Evolutionary conservation across 2,329 filamentous ascomycete species (phyloP), one percentile per base, ranked within the genome.

Genomic region (Tothia fuscella): DNA sequence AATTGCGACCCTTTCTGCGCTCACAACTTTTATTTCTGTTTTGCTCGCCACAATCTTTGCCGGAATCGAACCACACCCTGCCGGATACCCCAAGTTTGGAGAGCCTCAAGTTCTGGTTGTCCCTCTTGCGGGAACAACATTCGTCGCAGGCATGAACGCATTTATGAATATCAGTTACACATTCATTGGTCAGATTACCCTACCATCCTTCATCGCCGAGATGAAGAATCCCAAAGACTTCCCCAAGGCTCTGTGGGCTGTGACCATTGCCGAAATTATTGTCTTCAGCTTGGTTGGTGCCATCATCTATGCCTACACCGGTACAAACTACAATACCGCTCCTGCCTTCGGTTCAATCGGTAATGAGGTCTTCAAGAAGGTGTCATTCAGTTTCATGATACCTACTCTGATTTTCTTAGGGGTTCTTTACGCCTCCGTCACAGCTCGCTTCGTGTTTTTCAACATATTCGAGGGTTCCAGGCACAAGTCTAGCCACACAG

Each of bases 141-240:
- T 93, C 51, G 83, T 93, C 3, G 67, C 72, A 3, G 87, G 80
- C 17, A 80, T 93, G 71, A 86, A 78, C 41, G 88, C 88, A 0
- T 94, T 94, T 62, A 71, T 95, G 58, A 95, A 95, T 62, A 95
- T 95, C 56, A 85, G 80, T 62, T 95, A 94, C 59, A 94, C 88
- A 0, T 94, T 95, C 56, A 94, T 95, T 50, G 88, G 88, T 0
- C 88, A 95, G 58, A 93, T 94, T 53, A 94, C 88, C 0, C 71
- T 95, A 12, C 88, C 88, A 1, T 89, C 82, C 51, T 95, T 95
- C 65, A 95, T 95, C 49, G 87, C 88, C 3, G 88, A 95, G 61
- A 95, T 95, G 88, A 82, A 72, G 55, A 67, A 77, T 35, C 76
- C 71, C 2, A 78, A 74, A 44, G 88, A 95, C 51, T 95, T 95